A percentile compares a stretch with the other conserved stretches of the same genome.
Conservation (phyloP, 768 basidiomycete genomes). For the Russula sp. region DNA sequence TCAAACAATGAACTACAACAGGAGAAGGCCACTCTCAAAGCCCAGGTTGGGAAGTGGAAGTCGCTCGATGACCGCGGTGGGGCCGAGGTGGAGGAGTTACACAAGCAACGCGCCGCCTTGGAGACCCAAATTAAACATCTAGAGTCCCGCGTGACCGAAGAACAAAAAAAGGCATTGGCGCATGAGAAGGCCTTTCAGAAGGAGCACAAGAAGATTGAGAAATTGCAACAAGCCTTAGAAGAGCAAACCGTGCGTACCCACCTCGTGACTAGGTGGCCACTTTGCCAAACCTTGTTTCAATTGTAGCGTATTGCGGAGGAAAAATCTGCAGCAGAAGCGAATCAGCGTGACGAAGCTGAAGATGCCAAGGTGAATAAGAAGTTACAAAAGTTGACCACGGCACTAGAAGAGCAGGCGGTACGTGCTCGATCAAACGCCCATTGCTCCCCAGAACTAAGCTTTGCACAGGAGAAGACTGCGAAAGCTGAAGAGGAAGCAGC, state of each 20-base stretch:
- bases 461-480: constrained; percentile 27
- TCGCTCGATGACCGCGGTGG: constrained; percentile 58
- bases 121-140: constrained; percentile 50
- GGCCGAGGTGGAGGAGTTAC: constrained; percentile 47
- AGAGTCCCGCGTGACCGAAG: constrained; percentile 32
- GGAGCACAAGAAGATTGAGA: constrained; percentile 21
- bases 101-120: constrained; percentile 50
- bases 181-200: constrained; percentile 24
- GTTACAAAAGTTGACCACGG: constrained; percentile 28
- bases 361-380: constrained; percentile 32
- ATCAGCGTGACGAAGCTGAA: constrained; percentile 24
- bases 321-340: constrained; percentile 2
- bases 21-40: constrained; percentile 47
- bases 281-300: not conserved
- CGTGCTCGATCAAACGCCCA: not conserved
- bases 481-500: constrained; percentile 19
- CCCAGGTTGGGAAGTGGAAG: constrained; percentile 67
- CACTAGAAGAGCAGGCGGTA: constrained; percentile 26
- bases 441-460: not conserved
- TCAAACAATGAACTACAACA: constrained; percentile 54
- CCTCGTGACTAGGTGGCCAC: not conserved
- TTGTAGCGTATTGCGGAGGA: constrained; percentile 7
- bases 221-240: constrained; percentile 16
- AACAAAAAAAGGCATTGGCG: constrained; percentile 25
- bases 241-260: constrained; percentile 5